Conservation (phyloP, 2,329 filamentous ascomycete species). For the Thielaviopsis musarum region DNA sequence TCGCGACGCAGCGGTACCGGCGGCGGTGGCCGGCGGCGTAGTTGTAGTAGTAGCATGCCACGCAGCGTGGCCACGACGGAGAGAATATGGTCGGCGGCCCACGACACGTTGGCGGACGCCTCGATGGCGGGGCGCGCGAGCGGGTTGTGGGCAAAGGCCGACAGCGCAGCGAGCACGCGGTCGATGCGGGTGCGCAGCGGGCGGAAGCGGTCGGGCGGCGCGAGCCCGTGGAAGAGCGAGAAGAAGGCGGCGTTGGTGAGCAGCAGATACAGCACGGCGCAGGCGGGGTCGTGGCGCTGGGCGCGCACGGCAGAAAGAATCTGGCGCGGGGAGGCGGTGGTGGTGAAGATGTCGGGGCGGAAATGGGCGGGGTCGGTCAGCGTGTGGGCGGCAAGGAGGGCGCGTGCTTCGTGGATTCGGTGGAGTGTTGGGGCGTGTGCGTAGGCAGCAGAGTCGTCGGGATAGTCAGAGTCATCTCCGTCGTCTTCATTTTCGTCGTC, state of each 20-base stretch:
- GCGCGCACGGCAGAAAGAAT: constrained; percentile 19
- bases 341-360: constrained; percentile 29
- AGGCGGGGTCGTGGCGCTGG: constrained; percentile 29
- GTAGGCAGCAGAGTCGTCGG: constrained; percentile 15
- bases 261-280: constrained; percentile 35
- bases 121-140: constrained; percentile 15
- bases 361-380: constrained; percentile 24
- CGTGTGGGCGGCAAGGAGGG: constrained; percentile 32
- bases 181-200: constrained; percentile 31
- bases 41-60: neutral
- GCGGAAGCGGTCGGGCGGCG: constrained; percentile 29
- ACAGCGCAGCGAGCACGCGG: constrained; percentile 28
- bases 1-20: constrained; percentile 3
- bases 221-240: constrained; percentile 32
- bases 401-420: constrained; percentile 31
- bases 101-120: constrained; percentile 24
- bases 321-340: constrained; percentile 14
- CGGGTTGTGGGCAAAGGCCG: constrained; percentile 17
- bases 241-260: constrained; percentile 38
- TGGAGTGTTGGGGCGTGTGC: constrained; percentile 13
- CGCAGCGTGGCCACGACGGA: constrained; percentile 27
- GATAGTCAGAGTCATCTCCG: constrained; percentile 12
- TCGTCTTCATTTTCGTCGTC: constrained; percentile 11
- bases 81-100: constrained; percentile 32
- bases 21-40: neutral